phyloP scores from a whole-genome alignment of 257 asterid species.

The Nicotiana otophora region DNA sequence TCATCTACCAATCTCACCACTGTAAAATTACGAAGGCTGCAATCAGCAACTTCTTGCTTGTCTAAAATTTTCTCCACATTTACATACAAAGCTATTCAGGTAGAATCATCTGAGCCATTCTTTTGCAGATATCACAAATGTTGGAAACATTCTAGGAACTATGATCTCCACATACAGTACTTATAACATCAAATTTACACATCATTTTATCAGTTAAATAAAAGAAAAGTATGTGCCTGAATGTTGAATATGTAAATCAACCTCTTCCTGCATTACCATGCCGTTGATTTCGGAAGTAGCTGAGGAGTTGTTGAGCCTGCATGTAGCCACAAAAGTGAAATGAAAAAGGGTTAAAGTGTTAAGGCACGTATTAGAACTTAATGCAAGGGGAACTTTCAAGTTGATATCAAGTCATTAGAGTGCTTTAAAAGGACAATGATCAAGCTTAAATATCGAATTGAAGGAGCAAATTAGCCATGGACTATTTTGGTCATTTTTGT shows the following conservation, averaged over 20 bases:
- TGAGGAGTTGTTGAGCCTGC: conserved; percentile 83
- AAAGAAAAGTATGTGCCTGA: conserved; percentile 12
- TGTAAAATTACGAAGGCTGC: conserved; percentile 1
- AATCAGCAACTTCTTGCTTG: not conserved
- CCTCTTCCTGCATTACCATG: conserved; percentile 63
- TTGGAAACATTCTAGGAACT: not conserved
- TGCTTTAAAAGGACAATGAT: not conserved
- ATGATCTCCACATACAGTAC: conserved; percentile 10
- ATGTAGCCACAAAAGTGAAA: not conserved
- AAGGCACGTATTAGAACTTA: not conserved
- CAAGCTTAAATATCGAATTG: not conserved
- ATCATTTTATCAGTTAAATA: conserved; percentile 17
- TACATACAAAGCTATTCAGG: conserved; percentile 9
- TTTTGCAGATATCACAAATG: not conserved
- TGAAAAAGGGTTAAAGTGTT: not conserved
- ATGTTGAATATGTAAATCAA: conserved; percentile 25
- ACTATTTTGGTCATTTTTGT: no score
- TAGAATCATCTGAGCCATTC: not conserved
- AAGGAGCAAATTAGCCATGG: not conserved
- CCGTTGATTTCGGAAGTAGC: conserved; percentile 73
- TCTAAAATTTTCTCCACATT: not conserved
- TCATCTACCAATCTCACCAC: not conserved
- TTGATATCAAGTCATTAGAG: not conserved
- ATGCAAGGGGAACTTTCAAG: not conserved
- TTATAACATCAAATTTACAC: conserved; percentile 24